These are phyloP conservation scores for Arthrinium puccinioides DNA, from an alignment of 2,329 filamentous ascomycete species.

Conservation along the genomic window DNA sequence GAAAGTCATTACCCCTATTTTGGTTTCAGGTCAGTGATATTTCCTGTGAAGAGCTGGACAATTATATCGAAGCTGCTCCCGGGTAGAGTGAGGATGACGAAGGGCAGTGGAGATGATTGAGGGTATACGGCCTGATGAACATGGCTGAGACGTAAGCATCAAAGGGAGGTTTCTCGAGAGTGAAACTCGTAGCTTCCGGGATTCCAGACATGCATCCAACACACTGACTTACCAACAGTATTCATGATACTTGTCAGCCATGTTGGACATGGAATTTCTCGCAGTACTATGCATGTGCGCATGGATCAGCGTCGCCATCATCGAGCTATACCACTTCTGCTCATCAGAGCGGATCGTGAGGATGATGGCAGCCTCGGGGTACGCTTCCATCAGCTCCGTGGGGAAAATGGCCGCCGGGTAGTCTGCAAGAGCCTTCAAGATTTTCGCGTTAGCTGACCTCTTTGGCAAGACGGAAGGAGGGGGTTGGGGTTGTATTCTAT, in stretches of 20 bases:
- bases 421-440: slow-evolving; percentile 16
- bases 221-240: slow-evolving; percentile 11
- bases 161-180: not conserved
- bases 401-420: slow-evolving; percentile 33
- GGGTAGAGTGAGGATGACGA: not conserved
- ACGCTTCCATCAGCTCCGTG: slow-evolving; percentile 52
- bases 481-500: not conserved
- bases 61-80: not conserved
- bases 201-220: not conserved
- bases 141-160: too few species aligned
- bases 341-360: slow-evolving; percentile 51
- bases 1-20: slow-evolving; percentile 18
- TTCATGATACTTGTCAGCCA: slow-evolving; percentile 17
- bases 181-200: not conserved
- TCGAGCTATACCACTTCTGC: slow-evolving; percentile 48
- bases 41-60: not conserved
- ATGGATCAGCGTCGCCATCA: slow-evolving; percentile 22
- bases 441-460: not conserved
- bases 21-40: not conserved
- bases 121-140: too few species aligned
- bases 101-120: not conserved
- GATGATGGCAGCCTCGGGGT: slow-evolving; percentile 56
- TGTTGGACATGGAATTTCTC: slow-evolving; percentile 13
- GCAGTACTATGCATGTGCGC: slow-evolving; percentile 6
- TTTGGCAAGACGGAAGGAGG: not conserved